Evolutionary conservation across 495 filamentous ascomycete species (phyloP), one percentile per base, ranked within the genome.

Genomic region (Xylaria intraflava): DNA sequence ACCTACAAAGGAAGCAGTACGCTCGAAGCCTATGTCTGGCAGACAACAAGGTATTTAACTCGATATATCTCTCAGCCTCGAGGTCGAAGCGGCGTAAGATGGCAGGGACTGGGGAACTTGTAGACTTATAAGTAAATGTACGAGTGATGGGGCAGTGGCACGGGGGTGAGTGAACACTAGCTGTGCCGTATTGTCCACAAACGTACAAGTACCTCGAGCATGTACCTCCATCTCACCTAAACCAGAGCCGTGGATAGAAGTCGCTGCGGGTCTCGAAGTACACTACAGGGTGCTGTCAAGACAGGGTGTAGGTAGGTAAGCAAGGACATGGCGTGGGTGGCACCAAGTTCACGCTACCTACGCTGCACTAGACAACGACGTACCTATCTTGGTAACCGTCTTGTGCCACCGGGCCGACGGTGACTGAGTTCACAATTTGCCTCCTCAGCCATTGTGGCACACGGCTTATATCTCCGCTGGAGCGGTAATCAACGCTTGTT

Each of bases 61-160:
- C 54, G 44, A 51, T 60, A 58, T 61, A 27, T 26, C 53, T 64
- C 58, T 64, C 64, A 66, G 64, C 60, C 64, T 66, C 61, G 61
- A 52, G 41, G 56, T 43, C 55, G 26, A 29, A 43, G 48, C 53
- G 56, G 56, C 55, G 57, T 56, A 63, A 61, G 57, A 62, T 55
- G 55, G 39, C 51, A 65, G 63, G 63, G 62, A 63, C 55, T 55
- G 49, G 51, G 60, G 60, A 54, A 51, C 57, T 63, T 65, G 58
- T 63, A 59, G 59, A 59, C 60, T 65, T 65, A 62, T 62, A 56
- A 60, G 58, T 40, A 53, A 40, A 46, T 22, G 51, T 39, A 46
- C 17, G 50, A 46, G 30, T 17, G 23, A 45, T 42, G 50, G 60
- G 58, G 55, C 61, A 64, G 58, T 59, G 42, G 22, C 42, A 46